phyloP scores from a whole-genome alignment of 148 eudicot genomes.

The Oxyria digyna region DNA sequence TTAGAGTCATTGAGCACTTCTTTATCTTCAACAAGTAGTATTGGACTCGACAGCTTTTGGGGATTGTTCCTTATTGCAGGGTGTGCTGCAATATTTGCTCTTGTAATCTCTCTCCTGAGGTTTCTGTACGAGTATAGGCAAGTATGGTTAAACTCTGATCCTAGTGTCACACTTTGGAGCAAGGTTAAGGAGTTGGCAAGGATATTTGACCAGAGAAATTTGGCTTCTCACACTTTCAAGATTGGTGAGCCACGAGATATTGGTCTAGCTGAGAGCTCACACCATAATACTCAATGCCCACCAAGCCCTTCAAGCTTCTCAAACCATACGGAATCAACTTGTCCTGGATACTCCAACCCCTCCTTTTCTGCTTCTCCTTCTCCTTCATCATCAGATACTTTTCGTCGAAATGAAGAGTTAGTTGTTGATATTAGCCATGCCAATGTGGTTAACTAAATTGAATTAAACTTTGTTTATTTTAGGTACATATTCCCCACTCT shows the following conservation, averaged over 20 bases:
- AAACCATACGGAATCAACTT: slow-evolving; percentile 6
- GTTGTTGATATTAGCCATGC: background rate
- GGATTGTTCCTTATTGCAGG: slow-evolving; percentile 40
- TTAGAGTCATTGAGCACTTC: slow-evolving; percentile 12
- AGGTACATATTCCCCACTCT: no score
- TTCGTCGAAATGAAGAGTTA: background rate
- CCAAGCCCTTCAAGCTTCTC: slow-evolving; percentile 16
- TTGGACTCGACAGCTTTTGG: slow-evolving; percentile 34
- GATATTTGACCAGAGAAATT: slow-evolving; percentile 12
- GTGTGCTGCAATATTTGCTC: slow-evolving; percentile 18
- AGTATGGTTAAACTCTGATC: slow-evolving; percentile 15
- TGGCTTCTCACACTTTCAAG: slow-evolving; percentile 14
- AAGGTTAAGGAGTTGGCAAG: slow-evolving; percentile 10
- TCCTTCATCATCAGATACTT: background rate
- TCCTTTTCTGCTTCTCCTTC: no score
- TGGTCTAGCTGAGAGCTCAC: background rate
- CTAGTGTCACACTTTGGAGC: slow-evolving; percentile 9
- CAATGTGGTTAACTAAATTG: no score
- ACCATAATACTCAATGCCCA: slow-evolving; percentile 7
- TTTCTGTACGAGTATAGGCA: slow-evolving; percentile 27
- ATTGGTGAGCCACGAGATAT: slow-evolving; percentile 4
- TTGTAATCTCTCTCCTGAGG: slow-evolving; percentile 12
- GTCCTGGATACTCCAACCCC: no score
- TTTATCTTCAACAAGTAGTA: slow-evolving; percentile 20
- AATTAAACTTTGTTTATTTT: no score